Conservation (phyloP, 2,329 filamentous ascomycete species). For the Calonectria pteridis region DNA sequence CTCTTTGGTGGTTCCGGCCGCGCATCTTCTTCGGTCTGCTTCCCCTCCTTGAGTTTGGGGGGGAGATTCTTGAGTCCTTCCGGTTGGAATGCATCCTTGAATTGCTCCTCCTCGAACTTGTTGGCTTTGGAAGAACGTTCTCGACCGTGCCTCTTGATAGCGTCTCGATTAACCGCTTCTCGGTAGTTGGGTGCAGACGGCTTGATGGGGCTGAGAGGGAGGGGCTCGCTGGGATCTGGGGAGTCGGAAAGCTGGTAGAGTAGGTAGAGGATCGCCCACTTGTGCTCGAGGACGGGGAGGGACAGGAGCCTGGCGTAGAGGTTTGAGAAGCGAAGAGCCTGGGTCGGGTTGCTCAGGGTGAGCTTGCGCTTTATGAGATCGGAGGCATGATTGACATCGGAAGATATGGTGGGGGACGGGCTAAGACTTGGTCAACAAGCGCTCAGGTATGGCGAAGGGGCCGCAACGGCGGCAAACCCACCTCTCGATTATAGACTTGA, state of each 20-base stretch:
- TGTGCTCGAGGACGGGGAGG: conserved; percentile 92
- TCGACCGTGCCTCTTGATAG: conserved; percentile 52
- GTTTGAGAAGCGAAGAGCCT: conserved; percentile 88
- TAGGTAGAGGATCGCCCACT: conserved; percentile 96
- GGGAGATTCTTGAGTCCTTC: conserved; percentile 62
- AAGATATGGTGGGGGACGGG: conserved; percentile 67
- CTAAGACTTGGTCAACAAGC: conserved; percentile 45
- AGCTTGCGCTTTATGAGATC: conserved; percentile 93
- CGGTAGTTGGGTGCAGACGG: conserved; percentile 54
- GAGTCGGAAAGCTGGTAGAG: conserved; percentile 85
- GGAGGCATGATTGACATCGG: conserved; percentile 90
- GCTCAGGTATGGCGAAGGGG: neutral
- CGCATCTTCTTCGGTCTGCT: conserved; percentile 53
- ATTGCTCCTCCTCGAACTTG: conserved; percentile 61
- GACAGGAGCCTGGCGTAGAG: conserved; percentile 90
- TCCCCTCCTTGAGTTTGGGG: conserved; percentile 54
- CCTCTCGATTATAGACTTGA: conserved; percentile 66
- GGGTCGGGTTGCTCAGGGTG: conserved; percentile 80
- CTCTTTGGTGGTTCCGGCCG: conserved; percentile 52
- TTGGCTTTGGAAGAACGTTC: conserved; percentile 52
- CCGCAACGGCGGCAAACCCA: conserved; percentile 45
- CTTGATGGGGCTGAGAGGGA: conserved; percentile 59
- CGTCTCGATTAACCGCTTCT: conserved; percentile 53
- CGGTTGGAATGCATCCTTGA: conserved; percentile 67
- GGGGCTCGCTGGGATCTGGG: conserved; percentile 66